Conservation (phyloP, 148 eudicot genomes). For the Camellia japonica region DNA sequence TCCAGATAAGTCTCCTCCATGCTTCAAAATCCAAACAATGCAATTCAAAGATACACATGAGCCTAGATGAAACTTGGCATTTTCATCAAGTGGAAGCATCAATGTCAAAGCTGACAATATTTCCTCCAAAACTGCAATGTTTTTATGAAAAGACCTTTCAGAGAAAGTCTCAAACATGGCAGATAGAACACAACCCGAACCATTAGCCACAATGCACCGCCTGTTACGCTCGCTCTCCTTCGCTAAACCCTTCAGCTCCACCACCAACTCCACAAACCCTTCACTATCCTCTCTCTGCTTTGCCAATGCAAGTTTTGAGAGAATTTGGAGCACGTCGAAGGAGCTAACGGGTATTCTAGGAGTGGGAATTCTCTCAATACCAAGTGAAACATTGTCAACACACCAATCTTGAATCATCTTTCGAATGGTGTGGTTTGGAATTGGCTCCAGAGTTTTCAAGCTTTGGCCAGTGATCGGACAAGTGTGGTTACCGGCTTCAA, state of each 20-base stretch:
- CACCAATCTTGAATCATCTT: conserved; percentile 49
- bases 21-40: conserved; percentile 43
- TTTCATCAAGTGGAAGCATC: conserved; percentile 34
- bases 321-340: conserved; percentile 35
- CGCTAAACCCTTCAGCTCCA: conserved; percentile 30
- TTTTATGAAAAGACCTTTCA: conserved; percentile 15
- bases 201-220: conserved; percentile 38
- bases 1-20: conserved; percentile 53
- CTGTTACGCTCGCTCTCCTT: conserved; percentile 65
- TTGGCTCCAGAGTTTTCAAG: conserved; percentile 23
- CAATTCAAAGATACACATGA: conserved; percentile 31
- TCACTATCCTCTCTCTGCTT: not conserved
- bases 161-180: conserved; percentile 38
- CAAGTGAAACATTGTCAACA: conserved; percentile 31
- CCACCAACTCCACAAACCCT: conserved; percentile 28
- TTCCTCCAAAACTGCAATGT: conserved; percentile 37
- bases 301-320: conserved; percentile 26
- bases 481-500: conserved; percentile 34
- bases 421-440: conserved; percentile 37
- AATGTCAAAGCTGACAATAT: conserved; percentile 34
- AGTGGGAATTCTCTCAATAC: conserved; percentile 43
- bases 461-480: conserved; percentile 37
- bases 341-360: conserved; percentile 40
- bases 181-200: conserved; percentile 31
- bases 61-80: conserved; percentile 29